phyloP scores from a whole-genome alignment of 2,329 filamentous ascomycete species.

The Didymella keratinophila region DNA sequence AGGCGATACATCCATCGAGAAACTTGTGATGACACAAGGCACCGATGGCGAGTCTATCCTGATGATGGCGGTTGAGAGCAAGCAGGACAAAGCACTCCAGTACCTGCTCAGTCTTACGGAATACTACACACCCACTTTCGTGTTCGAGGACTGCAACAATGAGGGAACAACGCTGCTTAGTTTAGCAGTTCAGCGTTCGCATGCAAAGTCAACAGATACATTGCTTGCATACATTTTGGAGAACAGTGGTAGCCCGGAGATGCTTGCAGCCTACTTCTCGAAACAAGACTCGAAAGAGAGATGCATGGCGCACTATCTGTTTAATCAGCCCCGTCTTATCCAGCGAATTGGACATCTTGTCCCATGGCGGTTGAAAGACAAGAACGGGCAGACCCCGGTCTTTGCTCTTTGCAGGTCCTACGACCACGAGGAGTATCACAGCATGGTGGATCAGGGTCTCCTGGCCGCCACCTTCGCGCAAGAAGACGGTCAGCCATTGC shows the following conservation, averaged over 20 bases:
- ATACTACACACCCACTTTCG: constrained; percentile 73
- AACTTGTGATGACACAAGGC: constrained; percentile 75
- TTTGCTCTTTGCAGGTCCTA: constrained; percentile 96
- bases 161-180: constrained; percentile 89
- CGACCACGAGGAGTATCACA: constrained; percentile 84
- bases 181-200: constrained; percentile 85
- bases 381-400: constrained; percentile 96
- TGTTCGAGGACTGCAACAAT: constrained; percentile 86
- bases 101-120: constrained; percentile 81
- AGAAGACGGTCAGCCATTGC: constrained; percentile 78
- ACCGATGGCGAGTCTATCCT: constrained; percentile 79
- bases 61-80: constrained; percentile 64
- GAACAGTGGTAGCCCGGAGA: constrained; percentile 61
- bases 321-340: constrained; percentile 86
- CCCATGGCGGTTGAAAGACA: constrained; percentile 90
- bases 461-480: constrained; percentile 77
- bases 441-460: constrained; percentile 86
- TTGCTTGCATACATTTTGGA: constrained; percentile 74
- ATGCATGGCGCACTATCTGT: constrained; percentile 94
- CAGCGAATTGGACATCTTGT: constrained; percentile 76
- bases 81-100: constrained; percentile 73
- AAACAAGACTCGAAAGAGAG: constrained; percentile 84
- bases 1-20: constrained; percentile 85
- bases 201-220: constrained; percentile 76
- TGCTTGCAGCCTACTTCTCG: constrained; percentile 72